These are phyloP conservation scores for Epichloe sp. DNA, from an alignment of 2,329 filamentous ascomycete species.

Conservation along the genomic window DNA sequence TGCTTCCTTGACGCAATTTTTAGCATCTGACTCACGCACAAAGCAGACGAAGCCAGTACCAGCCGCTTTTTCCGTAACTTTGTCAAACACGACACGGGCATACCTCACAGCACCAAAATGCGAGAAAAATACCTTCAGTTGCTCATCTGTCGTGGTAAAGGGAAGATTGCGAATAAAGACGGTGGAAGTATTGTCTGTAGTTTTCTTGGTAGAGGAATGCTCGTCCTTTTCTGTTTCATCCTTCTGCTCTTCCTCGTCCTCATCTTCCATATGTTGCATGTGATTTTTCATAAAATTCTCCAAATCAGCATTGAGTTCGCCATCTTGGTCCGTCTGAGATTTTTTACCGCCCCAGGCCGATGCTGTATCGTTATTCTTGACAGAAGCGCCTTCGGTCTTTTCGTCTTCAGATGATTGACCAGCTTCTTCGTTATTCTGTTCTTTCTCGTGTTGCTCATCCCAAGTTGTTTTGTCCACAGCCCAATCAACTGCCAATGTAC, in stretches of 20 bases:
- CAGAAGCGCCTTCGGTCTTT: constrained; percentile 18
- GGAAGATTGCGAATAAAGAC: constrained; percentile 91
- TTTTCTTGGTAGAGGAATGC: constrained; percentile 17
- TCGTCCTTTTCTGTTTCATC: constrained; percentile 25
- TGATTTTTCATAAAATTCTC: constrained; percentile 46
- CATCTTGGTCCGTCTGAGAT: constrained; percentile 20
- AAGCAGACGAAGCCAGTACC: constrained; percentile 96
- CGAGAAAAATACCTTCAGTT: constrained; percentile 73
- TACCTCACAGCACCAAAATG: constrained; percentile 83
- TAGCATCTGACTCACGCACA: constrained; percentile 60
- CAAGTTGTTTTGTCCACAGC: constrained; percentile 85
- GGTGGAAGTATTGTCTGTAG: constrained; percentile 57
- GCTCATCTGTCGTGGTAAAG: constrained; percentile 73
- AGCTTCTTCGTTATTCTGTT: constrained; percentile 24
- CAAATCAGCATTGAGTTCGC: constrained; percentile 31
- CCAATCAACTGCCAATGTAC: constrained; percentile 88
- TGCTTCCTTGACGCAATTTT: constrained; percentile 60
- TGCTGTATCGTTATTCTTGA: constrained; percentile 15
- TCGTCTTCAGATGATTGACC: constrained; percentile 18
- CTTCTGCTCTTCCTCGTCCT: constrained; percentile 37
- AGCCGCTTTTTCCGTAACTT: constrained; percentile 68
- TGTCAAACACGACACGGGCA: constrained; percentile 81
- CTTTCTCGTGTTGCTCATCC: constrained; percentile 46
- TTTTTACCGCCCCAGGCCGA: constrained; percentile 17
- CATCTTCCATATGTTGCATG: constrained; percentile 43